A percentile compares a stretch with the other conserved stretches of the same genome.
These are phyloP conservation scores for Neonectria neomacrospora DNA, from an alignment of 2,329 filamentous ascomycete genomes.

Conservation along the genomic window DNA sequence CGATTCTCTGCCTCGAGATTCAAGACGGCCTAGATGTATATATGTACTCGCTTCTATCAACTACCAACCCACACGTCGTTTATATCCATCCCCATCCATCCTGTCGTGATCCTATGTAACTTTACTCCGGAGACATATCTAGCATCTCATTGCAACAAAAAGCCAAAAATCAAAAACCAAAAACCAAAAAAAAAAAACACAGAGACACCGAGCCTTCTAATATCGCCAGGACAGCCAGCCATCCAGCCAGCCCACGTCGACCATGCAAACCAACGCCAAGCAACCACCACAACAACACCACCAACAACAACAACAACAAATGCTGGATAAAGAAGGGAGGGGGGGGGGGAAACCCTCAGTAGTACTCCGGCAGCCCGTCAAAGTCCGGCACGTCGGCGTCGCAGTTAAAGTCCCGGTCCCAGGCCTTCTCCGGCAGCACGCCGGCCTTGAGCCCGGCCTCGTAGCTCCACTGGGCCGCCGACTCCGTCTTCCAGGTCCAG, in stretches of 20 bases:
- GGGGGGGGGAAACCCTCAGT: too few species aligned
- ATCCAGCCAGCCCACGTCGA: neutral
- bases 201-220: slow-evolving; percentile 3
- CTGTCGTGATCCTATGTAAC: neutral
- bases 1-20: too few species aligned
- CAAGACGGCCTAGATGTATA: neutral
- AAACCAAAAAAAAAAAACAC: neutral
- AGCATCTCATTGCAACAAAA: neutral
- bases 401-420: slow-evolving; percentile 77
- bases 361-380: slow-evolving; percentile 60
- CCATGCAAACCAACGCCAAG: slow-evolving; percentile 3
- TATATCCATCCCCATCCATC: neutral
- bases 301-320: neutral
- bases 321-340: too few species aligned
- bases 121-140: neutral
- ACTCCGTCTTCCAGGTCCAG: slow-evolving; percentile 97
- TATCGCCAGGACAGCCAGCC: neutral
- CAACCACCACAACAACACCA: neutral
- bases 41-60: neutral
- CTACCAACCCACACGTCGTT: neutral
- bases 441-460: slow-evolving; percentile 80
- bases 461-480: slow-evolving; percentile 90
- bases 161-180: too few species aligned
- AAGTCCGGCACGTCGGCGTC: slow-evolving; percentile 66
- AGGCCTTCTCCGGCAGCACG: slow-evolving; percentile 81